These are phyloP conservation scores for Aspergillus pseudonomiae DNA, from an alignment of 2,329 filamentous ascomycete species.

Conservation along the genomic window DNA sequence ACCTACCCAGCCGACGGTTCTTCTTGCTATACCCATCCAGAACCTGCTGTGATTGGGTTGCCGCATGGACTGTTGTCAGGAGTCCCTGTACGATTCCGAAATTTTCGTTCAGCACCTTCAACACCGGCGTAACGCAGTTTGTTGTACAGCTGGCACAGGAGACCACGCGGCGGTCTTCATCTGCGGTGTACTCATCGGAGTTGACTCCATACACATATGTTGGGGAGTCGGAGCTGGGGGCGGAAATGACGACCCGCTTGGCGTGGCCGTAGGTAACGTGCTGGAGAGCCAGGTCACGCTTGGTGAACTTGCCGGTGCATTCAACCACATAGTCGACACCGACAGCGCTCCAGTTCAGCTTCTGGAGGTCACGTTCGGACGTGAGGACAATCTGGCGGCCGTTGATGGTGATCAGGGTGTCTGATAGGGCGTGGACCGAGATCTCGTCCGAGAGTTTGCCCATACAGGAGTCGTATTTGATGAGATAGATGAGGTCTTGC, in stretches of 20 bases:
- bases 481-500: constrained; percentile 34
- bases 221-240: constrained; percentile 68
- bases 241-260: constrained; percentile 76
- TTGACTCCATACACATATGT: constrained; percentile 49
- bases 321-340: constrained; percentile 30
- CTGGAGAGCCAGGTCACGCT: constrained; percentile 65
- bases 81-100: constrained; percentile 37
- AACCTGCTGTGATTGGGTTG: constrained; percentile 36
- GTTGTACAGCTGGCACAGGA: background rate
- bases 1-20: constrained; percentile 33
- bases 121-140: background rate
- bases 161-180: constrained; percentile 13
- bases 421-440: constrained; percentile 86
- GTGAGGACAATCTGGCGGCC: constrained; percentile 4
- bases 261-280: constrained; percentile 80
- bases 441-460: constrained; percentile 96
- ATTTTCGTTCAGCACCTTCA: constrained; percentile 11
- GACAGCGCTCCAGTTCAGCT: constrained; percentile 30
- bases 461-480: constrained; percentile 50
- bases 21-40: constrained; percentile 40
- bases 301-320: constrained; percentile 5
- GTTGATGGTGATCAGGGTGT: constrained; percentile 66
- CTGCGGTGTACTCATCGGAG: constrained; percentile 26
- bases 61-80: constrained; percentile 35
- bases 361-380: constrained; percentile 17